Conservation (phyloP, 371 early-diverging fungal species). For the Mortierella sp. region DNA sequence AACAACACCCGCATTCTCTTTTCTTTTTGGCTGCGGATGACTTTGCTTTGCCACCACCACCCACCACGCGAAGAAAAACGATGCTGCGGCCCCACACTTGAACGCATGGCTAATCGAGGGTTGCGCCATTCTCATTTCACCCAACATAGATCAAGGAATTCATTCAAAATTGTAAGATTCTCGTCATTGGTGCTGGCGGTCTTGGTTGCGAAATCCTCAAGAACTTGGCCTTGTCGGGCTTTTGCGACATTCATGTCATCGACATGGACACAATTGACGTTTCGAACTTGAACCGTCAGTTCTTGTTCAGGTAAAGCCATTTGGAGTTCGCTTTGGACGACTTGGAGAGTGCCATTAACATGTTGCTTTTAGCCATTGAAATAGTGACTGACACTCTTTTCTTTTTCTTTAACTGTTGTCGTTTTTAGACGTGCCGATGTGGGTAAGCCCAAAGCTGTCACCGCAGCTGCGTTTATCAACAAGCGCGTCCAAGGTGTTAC, state of each 20-base stretch:
- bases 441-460: constrained; percentile 87
- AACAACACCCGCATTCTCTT: neutral
- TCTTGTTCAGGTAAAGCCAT: constrained; percentile 68
- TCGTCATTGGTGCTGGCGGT: constrained; percentile 73
- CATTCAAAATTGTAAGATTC: constrained; percentile 57
- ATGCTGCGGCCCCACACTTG: neutral
- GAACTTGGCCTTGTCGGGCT: constrained; percentile 76
- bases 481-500: constrained; percentile 83
- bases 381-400: neutral
- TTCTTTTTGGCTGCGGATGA: constrained; percentile 7
- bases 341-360: neutral
- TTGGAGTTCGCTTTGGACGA: neutral
- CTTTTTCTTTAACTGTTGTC: too few species aligned
- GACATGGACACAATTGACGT: constrained; percentile 89
- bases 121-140: neutral
- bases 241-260: constrained; percentile 76
- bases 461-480: constrained; percentile 93
- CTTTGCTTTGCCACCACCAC: neutral
- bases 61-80: neutral
- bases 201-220: constrained; percentile 80
- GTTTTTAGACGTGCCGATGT: constrained; percentile 77
- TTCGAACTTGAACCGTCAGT: constrained; percentile 86
- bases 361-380: neutral
- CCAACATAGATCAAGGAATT: constrained; percentile 48
- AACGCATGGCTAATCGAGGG: neutral